A percentile compares a stretch with the other conserved stretches of the same genome.
Evolutionary conservation across 768 basidiomycete genomes (phyloP).

Genomic region (Kwoniella sp.): DNA sequence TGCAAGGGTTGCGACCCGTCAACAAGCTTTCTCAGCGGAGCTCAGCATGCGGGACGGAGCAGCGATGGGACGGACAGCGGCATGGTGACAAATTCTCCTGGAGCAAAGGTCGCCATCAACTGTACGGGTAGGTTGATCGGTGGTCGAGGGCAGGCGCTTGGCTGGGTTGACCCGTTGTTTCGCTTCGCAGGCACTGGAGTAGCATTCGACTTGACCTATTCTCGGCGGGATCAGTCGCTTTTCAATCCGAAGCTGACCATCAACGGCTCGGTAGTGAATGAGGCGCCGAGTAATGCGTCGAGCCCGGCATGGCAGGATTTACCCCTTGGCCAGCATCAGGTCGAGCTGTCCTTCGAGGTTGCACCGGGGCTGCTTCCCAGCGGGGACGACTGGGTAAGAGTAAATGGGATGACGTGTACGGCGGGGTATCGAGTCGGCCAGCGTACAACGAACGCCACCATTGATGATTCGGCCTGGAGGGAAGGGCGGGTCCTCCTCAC

Average conservation of each 20-base stretch:
- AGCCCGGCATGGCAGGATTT: too few species aligned
- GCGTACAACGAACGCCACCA: conserved; percentile 20
- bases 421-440: conserved; percentile 14
- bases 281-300: too few species aligned
- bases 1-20: conserved; percentile 22
- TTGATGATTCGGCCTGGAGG: conserved; percentile 43
- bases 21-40: conserved; percentile 1
- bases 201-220: conserved; percentile 9
- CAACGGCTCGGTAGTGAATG: neutral
- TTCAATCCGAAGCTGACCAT: conserved; percentile 13
- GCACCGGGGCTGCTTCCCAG: too few species aligned
- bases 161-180: neutral
- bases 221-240: neutral
- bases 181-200: conserved; percentile 5
- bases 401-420: conserved; percentile 19
- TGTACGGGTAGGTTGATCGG: conserved; percentile 25
- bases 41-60: neutral
- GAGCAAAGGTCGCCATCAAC: conserved; percentile 22
- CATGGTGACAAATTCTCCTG: conserved; percentile 6
- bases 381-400: conserved; percentile 7
- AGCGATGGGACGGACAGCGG: conserved; percentile 14
- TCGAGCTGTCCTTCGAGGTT: conserved; percentile 14
- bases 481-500: conserved; percentile 21
- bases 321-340: conserved; percentile 19
- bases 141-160: neutral